Conservation (phyloP, 768 basidiomycete species). For the Boletus edulis region DNA sequence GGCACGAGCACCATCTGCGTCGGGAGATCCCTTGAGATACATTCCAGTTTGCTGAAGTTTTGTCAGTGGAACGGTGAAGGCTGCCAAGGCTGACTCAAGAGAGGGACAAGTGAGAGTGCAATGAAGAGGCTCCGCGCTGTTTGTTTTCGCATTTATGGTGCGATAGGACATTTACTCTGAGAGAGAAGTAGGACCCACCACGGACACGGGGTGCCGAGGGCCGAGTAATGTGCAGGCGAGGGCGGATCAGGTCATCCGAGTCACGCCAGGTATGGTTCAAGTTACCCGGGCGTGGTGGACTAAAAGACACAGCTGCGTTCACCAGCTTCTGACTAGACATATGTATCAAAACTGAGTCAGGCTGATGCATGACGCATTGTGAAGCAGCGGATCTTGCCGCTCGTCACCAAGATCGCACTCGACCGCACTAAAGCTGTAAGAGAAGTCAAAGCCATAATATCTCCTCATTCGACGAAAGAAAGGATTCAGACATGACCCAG, state of each 20-base stretch:
- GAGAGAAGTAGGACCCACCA: not conserved
- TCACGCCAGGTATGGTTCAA: not conserved
- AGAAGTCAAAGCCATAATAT: no score
- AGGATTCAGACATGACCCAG: no score
- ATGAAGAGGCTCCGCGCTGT: not conserved
- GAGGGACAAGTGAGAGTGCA: not conserved
- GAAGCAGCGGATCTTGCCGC: no score
- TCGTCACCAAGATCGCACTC: no score
- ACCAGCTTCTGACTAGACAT: no score
- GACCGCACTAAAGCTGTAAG: no score
- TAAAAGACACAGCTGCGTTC: no score
- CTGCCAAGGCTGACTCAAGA: not conserved
- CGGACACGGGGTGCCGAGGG: no score
- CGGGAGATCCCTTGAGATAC: conserved; percentile 16
- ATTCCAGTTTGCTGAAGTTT: conserved; percentile 9
- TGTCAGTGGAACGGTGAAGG: conserved; percentile 7
- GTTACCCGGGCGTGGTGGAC: not conserved
- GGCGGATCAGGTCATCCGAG: not conserved
- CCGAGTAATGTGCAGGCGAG: not conserved
- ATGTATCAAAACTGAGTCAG: no score
- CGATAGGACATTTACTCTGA: no score
- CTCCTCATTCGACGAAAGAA: no score
- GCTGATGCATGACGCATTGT: no score
- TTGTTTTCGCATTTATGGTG: conserved; percentile 1
- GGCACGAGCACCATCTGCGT: conserved; percentile 17